These are phyloP conservation scores for Tetrapyrgos nigripes DNA, from an alignment of 1,284 basidiomycete genomes.

Conservation along the genomic window DNA sequence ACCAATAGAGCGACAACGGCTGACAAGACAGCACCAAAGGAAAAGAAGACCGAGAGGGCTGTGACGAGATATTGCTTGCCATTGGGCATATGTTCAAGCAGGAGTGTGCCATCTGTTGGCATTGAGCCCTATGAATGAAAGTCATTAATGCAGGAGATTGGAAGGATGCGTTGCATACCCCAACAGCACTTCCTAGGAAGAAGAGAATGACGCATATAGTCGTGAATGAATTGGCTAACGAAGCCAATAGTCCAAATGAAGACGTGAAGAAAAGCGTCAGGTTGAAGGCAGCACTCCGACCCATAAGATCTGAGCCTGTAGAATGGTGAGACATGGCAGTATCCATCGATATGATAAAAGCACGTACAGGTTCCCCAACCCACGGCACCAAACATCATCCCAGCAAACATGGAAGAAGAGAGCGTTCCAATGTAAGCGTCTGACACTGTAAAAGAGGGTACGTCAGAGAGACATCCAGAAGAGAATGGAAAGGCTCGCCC, in stretches of 20 bases:
- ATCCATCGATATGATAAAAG: background rate
- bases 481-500: background rate
- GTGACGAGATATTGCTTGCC: constrained; percentile 93
- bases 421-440: constrained; percentile 79
- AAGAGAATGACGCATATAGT: constrained; percentile 84
- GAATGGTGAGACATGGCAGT: background rate
- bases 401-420: constrained; percentile 84
- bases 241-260: constrained; percentile 86
- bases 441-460: constrained; percentile 52
- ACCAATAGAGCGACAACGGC: constrained; percentile 81
- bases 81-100: constrained; percentile 94
- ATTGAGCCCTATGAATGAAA: constrained; percentile 74
- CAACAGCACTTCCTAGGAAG: constrained; percentile 90
- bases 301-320: constrained; percentile 77
- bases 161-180: constrained; percentile 53
- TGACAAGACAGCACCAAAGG: constrained; percentile 86
- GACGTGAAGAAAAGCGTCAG: constrained; percentile 90
- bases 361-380: constrained; percentile 88
- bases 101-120: constrained; percentile 95
- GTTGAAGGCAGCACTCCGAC: constrained; percentile 91
- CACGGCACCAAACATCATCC: constrained; percentile 96
- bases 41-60: constrained; percentile 95
- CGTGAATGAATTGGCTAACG: constrained; percentile 77
- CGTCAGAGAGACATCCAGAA: background rate
- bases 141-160: constrained; percentile 5